Base-by-base conservation (phyloP, 78 protist genomes). In the Dictyostelium intermedium region DNA sequence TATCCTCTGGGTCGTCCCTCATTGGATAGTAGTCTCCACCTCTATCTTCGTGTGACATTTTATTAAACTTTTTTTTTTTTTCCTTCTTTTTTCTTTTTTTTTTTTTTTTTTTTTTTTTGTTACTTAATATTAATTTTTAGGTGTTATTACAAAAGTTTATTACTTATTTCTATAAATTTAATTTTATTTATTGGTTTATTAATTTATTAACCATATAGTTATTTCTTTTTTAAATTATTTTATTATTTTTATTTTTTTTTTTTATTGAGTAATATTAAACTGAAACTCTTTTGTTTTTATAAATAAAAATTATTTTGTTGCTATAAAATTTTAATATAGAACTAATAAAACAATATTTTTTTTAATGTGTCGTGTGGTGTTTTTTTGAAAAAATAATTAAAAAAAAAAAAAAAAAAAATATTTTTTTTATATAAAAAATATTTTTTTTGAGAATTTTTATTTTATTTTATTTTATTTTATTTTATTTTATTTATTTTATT, bases 1-100 rank as follows among this genome's bases (percentile, higher is more conserved):
- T 37, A 66, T 66, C 35, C 11, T 27, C 74, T 27, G 32, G 74
- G 11, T 66, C 66, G 47, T 79, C 93, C 18, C 61, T 25, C 41
- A 87, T 35, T n/a, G 93, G 93, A 37, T 78, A 87, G 73, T 87
- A 87, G 50, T 87, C 93, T 8, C 93, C 93, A 9, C 76, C 20
- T 60, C 32, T 32, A 34, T 85, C 74, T 27, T 66, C 74, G 16
- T 66, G 74, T 66, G 74, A 66, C 74, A 66, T 66, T 66, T 25
- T 66, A 0, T 66, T n/a, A 25, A 8, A 25, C 25, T 25, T n/a
- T 63, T 8, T 25, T 63, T 25, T 63, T 63, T n/a, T 61, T n/a
- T 61, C 7, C 25, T 27, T 63, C 8, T 25, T 25, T 25, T 56
- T 56, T 56, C n/a, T 56, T 23, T 53, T 3, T 56, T 23, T 56